Evolutionary conservation across 345 rosid species (phyloP).

Genomic region (Brassica incana): DNA sequence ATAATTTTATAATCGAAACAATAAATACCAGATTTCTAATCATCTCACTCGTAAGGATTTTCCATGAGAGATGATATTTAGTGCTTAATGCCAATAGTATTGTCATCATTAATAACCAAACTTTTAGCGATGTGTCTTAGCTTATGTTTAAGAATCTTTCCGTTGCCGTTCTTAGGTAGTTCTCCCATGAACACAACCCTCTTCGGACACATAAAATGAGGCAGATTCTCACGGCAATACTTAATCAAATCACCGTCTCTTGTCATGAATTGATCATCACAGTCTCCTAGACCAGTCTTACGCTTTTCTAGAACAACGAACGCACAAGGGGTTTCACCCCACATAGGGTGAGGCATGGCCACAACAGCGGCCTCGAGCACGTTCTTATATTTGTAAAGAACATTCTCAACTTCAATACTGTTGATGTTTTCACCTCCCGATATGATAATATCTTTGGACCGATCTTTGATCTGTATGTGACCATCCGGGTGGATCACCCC

Average conservation of each 20-base stretch:
- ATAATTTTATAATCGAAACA: neutral
- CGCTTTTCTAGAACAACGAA: constrained; percentile 1
- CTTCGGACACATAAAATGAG: neutral
- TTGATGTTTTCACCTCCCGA: constrained; percentile 3
- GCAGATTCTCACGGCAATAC: neutral
- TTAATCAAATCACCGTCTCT: neutral
- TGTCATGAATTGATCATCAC: neutral
- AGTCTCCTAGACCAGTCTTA: neutral
- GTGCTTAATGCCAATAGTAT: neutral
- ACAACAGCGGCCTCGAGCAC: constrained; percentile 2
- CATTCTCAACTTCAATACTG: neutral
- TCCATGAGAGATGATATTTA: neutral
- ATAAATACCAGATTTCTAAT: neutral
- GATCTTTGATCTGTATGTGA: constrained; percentile 23
- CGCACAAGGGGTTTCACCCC: constrained; percentile 3
- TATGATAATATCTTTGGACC: neutral
- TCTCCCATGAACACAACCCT: constrained; percentile 1
- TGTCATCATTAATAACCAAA: neutral
- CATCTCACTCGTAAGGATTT: neutral
- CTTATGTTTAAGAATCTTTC: neutral
- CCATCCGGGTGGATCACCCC: constrained; percentile 41
- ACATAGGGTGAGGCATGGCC: neutral
- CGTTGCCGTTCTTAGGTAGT: neutral
- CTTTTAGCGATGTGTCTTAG: neutral
- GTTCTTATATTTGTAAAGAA: neutral